Evolutionary conservation across 139 green algal species (phyloP).

Genomic region (Tetradesmus obliquus): DNA sequence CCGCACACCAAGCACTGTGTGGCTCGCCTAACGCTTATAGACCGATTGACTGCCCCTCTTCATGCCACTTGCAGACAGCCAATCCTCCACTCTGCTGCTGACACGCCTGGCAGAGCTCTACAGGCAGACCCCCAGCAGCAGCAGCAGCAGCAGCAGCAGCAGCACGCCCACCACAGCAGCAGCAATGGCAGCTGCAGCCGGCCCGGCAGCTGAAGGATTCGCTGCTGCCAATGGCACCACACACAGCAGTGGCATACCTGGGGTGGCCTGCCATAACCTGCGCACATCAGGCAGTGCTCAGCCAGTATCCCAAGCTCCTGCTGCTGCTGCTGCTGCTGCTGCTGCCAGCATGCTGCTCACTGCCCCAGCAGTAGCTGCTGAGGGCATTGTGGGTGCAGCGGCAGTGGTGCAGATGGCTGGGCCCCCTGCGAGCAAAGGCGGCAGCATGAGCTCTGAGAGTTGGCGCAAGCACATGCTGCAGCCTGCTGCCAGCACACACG

Average conservation of each 20-base stretch:
- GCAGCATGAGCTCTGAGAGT: neutral
- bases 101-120: constrained; percentile 29
- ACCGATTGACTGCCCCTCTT: too few species aligned
- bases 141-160: neutral
- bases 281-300: neutral
- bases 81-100: constrained; percentile 33
- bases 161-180: neutral
- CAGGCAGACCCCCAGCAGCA: constrained; percentile 3
- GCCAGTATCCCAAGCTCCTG: neutral
- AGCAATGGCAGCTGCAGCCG: neutral
- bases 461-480: neutral
- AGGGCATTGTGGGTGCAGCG: neutral
- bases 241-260: neutral
- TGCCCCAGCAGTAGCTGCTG: constrained; percentile 18
- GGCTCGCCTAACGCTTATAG: too few species aligned
- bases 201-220: neutral
- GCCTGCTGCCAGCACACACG: constrained; percentile 15
- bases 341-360: neutral
- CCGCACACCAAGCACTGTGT: neutral
- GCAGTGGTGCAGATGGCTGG: neutral
- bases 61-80: constrained; percentile 13
- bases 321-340: neutral
- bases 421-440: neutral
- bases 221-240: neutral
- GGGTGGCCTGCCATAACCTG: neutral